Conservation (phyloP, 129 eudicot genomes). For the Flaveria linearis region DNA sequence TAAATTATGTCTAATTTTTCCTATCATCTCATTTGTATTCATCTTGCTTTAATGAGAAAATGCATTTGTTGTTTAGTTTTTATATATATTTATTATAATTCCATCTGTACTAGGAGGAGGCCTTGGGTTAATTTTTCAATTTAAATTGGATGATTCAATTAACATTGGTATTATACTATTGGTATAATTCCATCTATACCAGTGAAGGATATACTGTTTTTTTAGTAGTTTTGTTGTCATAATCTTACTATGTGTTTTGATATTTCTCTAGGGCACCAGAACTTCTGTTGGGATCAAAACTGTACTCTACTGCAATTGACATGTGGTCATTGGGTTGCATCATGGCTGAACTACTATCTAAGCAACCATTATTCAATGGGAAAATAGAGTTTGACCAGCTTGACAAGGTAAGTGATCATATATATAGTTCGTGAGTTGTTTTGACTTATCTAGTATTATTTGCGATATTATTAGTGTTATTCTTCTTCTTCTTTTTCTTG, state of each 20-base stretch:
- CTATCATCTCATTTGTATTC: neutral
- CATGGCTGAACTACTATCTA: slow-evolving; percentile 87
- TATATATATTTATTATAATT: neutral
- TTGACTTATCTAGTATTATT: neutral
- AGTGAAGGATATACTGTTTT: neutral
- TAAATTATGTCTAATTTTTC: neutral
- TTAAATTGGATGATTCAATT: neutral
- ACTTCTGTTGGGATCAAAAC: slow-evolving; percentile 79
- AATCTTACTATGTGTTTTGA: too few relatives aligned
- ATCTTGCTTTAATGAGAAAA: neutral
- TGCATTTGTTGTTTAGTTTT: neutral
- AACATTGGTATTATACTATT: neutral
- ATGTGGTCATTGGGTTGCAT: slow-evolving; percentile 99
- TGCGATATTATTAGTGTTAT: neutral
- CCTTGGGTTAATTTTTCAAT: neutral
- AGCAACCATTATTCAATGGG: slow-evolving; percentile 84
- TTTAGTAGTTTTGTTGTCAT: too few relatives aligned
- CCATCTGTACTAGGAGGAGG: neutral
- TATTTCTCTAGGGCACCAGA: slow-evolving; percentile 71
- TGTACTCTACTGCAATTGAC: slow-evolving; percentile 93
- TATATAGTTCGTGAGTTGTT: slow-evolving; percentile 2
- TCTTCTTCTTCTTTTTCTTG: too few relatives aligned
- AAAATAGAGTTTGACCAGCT: slow-evolving; percentile 89
- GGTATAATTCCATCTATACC: too few relatives aligned
- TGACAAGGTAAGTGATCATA: slow-evolving; percentile 64